Conservation (phyloP, 164 flowering plant genomes). For the Piper longum region DNA sequence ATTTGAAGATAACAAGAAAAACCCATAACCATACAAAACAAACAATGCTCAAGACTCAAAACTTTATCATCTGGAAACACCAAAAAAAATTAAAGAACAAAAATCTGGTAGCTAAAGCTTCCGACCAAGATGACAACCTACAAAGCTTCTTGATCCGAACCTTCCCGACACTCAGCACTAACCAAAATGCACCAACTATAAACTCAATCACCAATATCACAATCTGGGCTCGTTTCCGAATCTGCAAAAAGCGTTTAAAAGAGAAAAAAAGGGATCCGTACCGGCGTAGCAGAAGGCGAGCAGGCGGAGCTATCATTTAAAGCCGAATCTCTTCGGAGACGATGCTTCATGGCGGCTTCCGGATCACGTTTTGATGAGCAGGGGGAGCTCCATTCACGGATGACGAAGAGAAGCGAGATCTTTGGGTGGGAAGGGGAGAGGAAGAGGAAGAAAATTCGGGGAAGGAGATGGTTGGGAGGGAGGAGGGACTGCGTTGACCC, state of each 20-base stretch:
- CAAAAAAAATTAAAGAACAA: too few species aligned
- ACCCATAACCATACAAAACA: neutral
- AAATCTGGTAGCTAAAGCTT: too few species aligned
- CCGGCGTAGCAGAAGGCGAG: neutral
- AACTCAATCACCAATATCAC: neutral
- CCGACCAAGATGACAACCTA: neutral
- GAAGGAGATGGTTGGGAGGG: neutral
- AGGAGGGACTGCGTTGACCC: constrained; percentile 1
- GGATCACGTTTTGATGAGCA: constrained; percentile 1
- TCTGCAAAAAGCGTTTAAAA: neutral
- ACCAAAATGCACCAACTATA: too few species aligned
- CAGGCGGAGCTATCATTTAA: constrained; percentile 3
- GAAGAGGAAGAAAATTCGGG: neutral
- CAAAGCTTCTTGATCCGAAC: neutral
- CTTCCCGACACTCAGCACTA: neutral
- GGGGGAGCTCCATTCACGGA: neutral
- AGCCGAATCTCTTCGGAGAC: neutral
- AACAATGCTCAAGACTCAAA: neutral
- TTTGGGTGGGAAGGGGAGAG: too few species aligned
- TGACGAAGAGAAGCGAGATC: too few species aligned
- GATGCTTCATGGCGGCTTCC: constrained; percentile 13
- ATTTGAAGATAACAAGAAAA: too few species aligned
- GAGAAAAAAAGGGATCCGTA: neutral
- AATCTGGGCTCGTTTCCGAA: neutral
- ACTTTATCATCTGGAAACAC: too few species aligned